These are phyloP conservation scores for Prototheca cutis DNA, from an alignment of 163 green algal genomes.

Conservation along the genomic window DNA sequence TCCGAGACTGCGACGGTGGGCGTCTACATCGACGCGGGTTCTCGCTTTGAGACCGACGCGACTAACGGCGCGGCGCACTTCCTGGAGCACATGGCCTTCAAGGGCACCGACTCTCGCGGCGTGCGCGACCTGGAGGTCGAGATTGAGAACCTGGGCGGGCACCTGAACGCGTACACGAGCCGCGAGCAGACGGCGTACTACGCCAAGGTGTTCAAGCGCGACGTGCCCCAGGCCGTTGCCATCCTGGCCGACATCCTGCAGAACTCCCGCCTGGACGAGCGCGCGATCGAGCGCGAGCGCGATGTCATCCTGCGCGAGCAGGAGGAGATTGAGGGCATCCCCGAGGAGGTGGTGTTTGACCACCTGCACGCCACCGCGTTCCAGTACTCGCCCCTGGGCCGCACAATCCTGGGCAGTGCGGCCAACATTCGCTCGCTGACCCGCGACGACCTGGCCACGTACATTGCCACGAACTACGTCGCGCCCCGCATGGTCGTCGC, in stretches of 20 bases:
- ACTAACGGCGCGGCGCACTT: constrained; percentile 98
- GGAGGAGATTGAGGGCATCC: constrained; percentile 73
- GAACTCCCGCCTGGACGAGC: constrained; percentile 79
- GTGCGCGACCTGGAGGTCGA: constrained; percentile 80
- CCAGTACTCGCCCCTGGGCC: constrained; percentile 85
- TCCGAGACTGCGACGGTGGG: constrained; percentile 90
- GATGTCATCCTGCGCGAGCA: constrained; percentile 96
- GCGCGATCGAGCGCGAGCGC: constrained; percentile 81
- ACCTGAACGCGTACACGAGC: constrained; percentile 97
- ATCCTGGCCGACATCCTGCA: constrained; percentile 97
- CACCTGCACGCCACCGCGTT: constrained; percentile 98
- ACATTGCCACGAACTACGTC: constrained; percentile 94
- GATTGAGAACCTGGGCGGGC: constrained; percentile 96
- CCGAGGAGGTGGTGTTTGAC: constrained; percentile 96
- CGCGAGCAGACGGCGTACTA: constrained; percentile 82
- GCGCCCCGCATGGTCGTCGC: constrained; percentile 90
- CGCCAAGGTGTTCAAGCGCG: constrained; percentile 46
- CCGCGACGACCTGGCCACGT: constrained; percentile 77
- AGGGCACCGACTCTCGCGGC: constrained; percentile 72
- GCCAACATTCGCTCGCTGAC: constrained; percentile 88
- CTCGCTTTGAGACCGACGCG: constrained; percentile 79
- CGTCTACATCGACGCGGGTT: constrained; percentile 97
- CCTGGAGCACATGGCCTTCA: constrained; percentile 99
- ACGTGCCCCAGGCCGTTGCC: constrained; percentile 79
- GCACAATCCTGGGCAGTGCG: constrained; percentile 91